Evolutionary conservation across 805 yeast species (phyloP).

Genomic region (Ogataea salicorniae): DNA sequence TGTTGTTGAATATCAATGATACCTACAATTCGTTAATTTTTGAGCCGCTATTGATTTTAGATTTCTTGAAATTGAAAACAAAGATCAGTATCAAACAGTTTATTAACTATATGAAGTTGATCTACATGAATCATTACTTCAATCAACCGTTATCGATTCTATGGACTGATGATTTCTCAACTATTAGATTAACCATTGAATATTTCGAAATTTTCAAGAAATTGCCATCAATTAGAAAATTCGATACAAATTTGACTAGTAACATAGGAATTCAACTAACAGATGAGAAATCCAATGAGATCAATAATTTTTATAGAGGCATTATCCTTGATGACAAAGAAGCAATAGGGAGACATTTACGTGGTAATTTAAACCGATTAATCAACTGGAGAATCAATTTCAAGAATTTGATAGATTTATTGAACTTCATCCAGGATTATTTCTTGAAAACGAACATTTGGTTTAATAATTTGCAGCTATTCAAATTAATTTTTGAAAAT

Average conservation of each 20-base stretch:
- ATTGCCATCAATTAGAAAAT: conserved; percentile 25
- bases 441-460: conserved; percentile 23
- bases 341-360: conserved; percentile 17
- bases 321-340: conserved; percentile 17
- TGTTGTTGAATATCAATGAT: conserved; percentile 28
- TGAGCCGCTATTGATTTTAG: conserved; percentile 26
- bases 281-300: conserved; percentile 6
- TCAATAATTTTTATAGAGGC: conserved; percentile 17
- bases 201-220: conserved; percentile 25
- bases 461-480: conserved; percentile 26
- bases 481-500: conserved; percentile 21
- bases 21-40: conserved; percentile 30
- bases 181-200: conserved; percentile 17
- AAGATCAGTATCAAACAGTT: conserved; percentile 27
- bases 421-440: conserved; percentile 24
- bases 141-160: conserved; percentile 30
- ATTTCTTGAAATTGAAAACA: conserved; percentile 22
- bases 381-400: conserved; percentile 28
- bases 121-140: conserved; percentile 31
- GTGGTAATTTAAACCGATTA: conserved; percentile 23
- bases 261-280: not conserved
- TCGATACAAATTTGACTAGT: conserved; percentile 6
- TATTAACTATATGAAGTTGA: conserved; percentile 26
- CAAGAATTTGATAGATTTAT: conserved; percentile 24
- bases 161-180: conserved; percentile 28